A percentile compares a stretch with the other conserved stretches of the same genome.
phyloP scores from a whole-genome alignment of 192 early-diverging fungal genomes.

The Physocladia obscura region DNA sequence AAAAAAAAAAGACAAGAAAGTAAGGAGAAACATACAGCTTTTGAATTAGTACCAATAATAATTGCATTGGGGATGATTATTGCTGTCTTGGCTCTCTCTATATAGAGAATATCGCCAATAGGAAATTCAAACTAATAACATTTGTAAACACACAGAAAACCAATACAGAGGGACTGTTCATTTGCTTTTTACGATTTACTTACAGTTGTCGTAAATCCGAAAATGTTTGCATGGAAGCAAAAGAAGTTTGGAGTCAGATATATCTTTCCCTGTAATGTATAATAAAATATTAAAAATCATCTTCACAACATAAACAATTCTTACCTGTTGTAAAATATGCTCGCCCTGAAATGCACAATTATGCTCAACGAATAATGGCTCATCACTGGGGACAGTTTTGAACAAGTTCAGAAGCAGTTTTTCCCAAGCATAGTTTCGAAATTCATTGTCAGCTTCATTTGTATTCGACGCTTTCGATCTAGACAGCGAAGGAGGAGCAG shows the following conservation, averaged over 20 bases:
- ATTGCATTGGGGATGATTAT: conserved; percentile 29
- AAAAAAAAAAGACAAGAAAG: conserved; percentile 2
- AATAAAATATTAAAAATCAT: background rate
- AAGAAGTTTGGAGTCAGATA: conserved; percentile 30
- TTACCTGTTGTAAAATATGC: conserved; percentile 22
- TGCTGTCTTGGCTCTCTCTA: conserved; percentile 29
- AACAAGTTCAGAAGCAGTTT: conserved; percentile 23
- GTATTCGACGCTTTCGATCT: background rate
- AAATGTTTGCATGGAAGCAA: conserved; percentile 28
- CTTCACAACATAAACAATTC: background rate
- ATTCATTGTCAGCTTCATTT: background rate
- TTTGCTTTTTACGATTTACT: background rate
- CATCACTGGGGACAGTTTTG: conserved; percentile 12
- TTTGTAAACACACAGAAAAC: background rate
- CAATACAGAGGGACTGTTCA: no score
- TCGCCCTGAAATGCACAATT: conserved; percentile 23
- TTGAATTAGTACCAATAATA: background rate
- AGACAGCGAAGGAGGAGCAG: background rate
- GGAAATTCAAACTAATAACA: conserved; percentile 22
- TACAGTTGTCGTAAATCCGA: conserved; percentile 21
- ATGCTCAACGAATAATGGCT: conserved; percentile 22
- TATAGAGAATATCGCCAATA: conserved; percentile 21
- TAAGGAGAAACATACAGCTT: conserved; percentile 4
- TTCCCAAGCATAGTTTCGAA: conserved; percentile 19
- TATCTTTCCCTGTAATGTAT: conserved; percentile 19